Base-by-base conservation (phyloP, 2,329 filamentous ascomycete species). In the Knoxdaviesia capensis region DNA sequence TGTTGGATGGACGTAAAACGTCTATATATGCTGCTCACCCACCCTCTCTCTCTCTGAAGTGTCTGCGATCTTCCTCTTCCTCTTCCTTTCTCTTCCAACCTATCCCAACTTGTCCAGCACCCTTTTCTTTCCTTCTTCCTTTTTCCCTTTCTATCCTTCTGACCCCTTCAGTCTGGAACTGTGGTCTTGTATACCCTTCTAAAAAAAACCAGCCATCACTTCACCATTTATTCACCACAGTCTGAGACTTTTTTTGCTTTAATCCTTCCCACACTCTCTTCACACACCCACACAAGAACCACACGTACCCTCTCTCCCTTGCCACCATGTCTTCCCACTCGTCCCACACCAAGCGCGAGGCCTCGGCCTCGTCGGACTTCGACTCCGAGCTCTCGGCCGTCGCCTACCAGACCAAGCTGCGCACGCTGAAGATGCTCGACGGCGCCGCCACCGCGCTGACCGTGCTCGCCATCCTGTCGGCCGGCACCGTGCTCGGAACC, bases 401-500 rank as follows among this genome's bases (percentile, higher is more conserved):
- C 20, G 53, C 56, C 41, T 50, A 59, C 36, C 54, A 59, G 42
- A 52, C 58, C 50, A 64, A 61, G 44, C 48, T 58, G 39, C 57
- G 59, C 41, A 49, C 56, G 34, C 51, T 66, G 41, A 56, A 55
- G 41, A 47, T 61, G 30, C 48, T 68, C 44, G 63, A 73, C 46
- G 58, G 55, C 39, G 57, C 59, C 39, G 62, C 66, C 9, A 49
- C 68, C 4, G 66, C 59, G 39, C 55, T 73, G 45, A 72, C 65
- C 0, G 51, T 56, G 5, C 52, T 77, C 32, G 63, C 65, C 31
- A 57, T 77, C 11, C 59, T 66, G 11, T 62, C 65, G 42, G 64
- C 65, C 43, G 51, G 76, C 48, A 64, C 61, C 11, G 61, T 72
- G 41, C 56, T 77, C 6, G 71, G 66, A 30, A 61, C 73, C 7